Evolutionary conservation across 1,284 basidiomycete genomes (phyloP), one percentile per base, ranked within the genome.

Genomic region (Phlebopus sp.): DNA sequence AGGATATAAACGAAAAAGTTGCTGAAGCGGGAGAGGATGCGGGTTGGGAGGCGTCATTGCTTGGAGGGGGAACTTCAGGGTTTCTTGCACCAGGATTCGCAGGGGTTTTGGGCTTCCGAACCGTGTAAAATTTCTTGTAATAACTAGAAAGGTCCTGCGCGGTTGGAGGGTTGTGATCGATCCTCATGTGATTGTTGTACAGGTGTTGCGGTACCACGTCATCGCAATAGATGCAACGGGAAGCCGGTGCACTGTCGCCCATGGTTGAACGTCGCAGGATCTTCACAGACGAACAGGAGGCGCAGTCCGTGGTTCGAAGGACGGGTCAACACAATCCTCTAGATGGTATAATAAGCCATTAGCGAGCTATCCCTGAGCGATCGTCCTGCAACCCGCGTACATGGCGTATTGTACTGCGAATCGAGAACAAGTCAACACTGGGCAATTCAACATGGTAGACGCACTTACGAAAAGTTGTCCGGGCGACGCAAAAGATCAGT

Each of bases 1-100:
- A 66, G 5, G 42, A 49, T 3, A 59, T 49, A 21, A 63, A 64
- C 10, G 37, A 40, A 3, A 49, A 52, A 34, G 42, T 63, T 44
- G 46, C 35, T 2, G 48, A 39, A 18, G 11, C 37, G 3, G 37
- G 21, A 7, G 23, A 23, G 6, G 21, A 23, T 23, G 21, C 21
- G 21, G 21, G 6, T 4, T 23, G n/a, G 10, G 39, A 3, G 11
- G 29, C 35, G 19, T 42, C 45, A 2, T 18, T 42, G 0, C 45
- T 42, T 29, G 35, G 47, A 6, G 42, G 46, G 29, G 37, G 4
- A 13, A n/a, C n/a, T n/a, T n/a, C n/a, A n/a, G n/a, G 35, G 11
- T 29, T 29, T 29, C 10, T 29, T 8, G 27, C 10, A 29, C 27
- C 8, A 29, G 7, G 2, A 8, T 29, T 9, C 9, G 8, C 27